Evolutionary conservation across 2,329 filamentous ascomycete species (phyloP).

Genomic region (Trichophyton simii): DNA sequence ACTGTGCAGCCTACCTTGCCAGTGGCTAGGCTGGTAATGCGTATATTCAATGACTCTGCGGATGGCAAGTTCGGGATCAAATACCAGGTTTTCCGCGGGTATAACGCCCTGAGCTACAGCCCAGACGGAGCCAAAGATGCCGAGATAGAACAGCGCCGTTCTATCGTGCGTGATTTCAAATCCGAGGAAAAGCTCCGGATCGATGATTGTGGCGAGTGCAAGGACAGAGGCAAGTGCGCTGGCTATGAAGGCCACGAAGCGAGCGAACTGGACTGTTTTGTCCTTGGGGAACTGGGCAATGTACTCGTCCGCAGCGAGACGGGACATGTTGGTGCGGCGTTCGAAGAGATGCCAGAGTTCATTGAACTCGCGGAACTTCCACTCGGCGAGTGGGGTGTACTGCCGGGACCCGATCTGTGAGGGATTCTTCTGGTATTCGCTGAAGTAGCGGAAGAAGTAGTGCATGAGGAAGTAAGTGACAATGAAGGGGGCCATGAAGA

Average conservation of each 20-base stretch:
- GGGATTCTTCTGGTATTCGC: constrained; percentile 92
- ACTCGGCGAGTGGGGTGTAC: constrained; percentile 87
- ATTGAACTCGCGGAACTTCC: constrained; percentile 98
- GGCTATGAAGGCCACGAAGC: constrained; percentile 75
- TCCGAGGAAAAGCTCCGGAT: constrained; percentile 77
- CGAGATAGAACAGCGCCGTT: constrained; percentile 82
- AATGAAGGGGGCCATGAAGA: constrained; percentile 75
- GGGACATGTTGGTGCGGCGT: constrained; percentile 83
- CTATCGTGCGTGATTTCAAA: constrained; percentile 86
- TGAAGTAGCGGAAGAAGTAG: constrained; percentile 92
- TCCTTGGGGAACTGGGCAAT: constrained; percentile 94
- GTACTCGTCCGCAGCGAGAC: constrained; percentile 83
- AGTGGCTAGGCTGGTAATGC: constrained; percentile 79
- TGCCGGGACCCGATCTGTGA: constrained; percentile 74
- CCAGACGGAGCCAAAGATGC: constrained; percentile 71
- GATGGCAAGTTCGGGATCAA: constrained; percentile 83
- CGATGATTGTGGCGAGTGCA: constrained; percentile 69
- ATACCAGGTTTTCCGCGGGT: constrained; percentile 76
- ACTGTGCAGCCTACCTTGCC: constrained; percentile 81
- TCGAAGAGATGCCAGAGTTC: constrained; percentile 87
- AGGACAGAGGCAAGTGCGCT: constrained; percentile 79
- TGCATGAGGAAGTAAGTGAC: constrained; percentile 76
- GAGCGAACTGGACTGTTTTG: constrained; percentile 73
- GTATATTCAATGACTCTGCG: constrained; percentile 84
- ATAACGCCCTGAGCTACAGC: constrained; percentile 70